phyloP scores from a whole-genome alignment of 306 rosid species.

The Acmispon strigosus region DNA sequence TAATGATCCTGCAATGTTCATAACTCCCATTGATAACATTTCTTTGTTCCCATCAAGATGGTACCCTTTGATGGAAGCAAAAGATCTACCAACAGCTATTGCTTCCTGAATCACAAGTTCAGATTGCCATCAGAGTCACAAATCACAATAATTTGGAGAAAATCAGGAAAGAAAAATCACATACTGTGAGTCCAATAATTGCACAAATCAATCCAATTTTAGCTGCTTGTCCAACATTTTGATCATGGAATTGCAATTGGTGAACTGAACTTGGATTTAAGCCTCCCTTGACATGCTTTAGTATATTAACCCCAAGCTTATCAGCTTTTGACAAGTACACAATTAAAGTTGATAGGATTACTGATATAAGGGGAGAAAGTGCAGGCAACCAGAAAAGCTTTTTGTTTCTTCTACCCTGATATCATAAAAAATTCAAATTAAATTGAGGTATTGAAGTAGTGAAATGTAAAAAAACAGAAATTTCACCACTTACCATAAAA shows the following conservation, averaged over 20 bases:
- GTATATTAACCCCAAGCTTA: slow-evolving; percentile 61
- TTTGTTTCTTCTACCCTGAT: slow-evolving; percentile 70
- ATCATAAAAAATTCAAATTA: slow-evolving; percentile 1
- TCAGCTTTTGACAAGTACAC: slow-evolving; percentile 66
- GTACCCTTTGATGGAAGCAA: slow-evolving; percentile 74
- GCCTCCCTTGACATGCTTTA: slow-evolving; percentile 62
- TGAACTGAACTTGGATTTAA: slow-evolving; percentile 60
- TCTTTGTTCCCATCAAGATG: slow-evolving; percentile 79
- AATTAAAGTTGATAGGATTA: slow-evolving; percentile 61
- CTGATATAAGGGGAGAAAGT: slow-evolving; percentile 66
- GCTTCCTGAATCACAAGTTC: slow-evolving; percentile 38
- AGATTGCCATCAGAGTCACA: background rate
- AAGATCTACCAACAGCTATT: slow-evolving; percentile 80
- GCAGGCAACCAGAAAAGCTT: slow-evolving; percentile 79
- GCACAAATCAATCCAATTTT: slow-evolving; percentile 68
- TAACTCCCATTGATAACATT: slow-evolving; percentile 80
- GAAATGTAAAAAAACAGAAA: background rate
- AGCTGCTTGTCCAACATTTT: slow-evolving; percentile 60
- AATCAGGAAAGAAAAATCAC: background rate
- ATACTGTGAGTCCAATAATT: slow-evolving; percentile 68
- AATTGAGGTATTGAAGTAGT: background rate
- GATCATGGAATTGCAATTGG: slow-evolving; percentile 49
- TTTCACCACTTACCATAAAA: slow-evolving; percentile 50
- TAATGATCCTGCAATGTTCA: slow-evolving; percentile 86
- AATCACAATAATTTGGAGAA: background rate